Evolutionary conservation across 495 filamentous ascomycete species (phyloP).

Genomic region (Annulohypoxylon nitens): DNA sequence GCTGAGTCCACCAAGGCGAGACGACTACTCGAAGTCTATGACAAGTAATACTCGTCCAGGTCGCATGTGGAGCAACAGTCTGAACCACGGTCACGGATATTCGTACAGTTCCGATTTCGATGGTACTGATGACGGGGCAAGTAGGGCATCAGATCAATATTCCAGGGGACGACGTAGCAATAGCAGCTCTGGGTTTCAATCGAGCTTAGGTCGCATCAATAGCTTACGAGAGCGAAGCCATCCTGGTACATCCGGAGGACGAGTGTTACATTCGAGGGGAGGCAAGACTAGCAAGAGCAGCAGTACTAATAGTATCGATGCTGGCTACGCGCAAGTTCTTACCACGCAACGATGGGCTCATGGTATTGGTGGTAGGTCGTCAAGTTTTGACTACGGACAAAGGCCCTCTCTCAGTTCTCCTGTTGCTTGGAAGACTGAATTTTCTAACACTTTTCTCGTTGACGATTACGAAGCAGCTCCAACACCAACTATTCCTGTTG

Average conservation of each 20-base stretch:
- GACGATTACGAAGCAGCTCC: slow-evolving; percentile 86
- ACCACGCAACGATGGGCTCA: slow-evolving; percentile 70
- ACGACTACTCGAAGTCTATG: slow-evolving; percentile 46
- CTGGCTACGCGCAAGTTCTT: slow-evolving; percentile 69
- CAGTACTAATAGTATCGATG: slow-evolving; percentile 74
- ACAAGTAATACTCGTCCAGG: slow-evolving; percentile 39
- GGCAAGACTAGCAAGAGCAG: slow-evolving; percentile 81
- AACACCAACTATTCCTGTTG: slow-evolving; percentile 85
- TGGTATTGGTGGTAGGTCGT: slow-evolving; percentile 72
- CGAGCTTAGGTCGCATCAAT: slow-evolving; percentile 72
- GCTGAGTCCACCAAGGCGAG: slow-evolving; percentile 47
- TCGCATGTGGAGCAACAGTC: slow-evolving; percentile 51
- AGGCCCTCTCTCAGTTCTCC: slow-evolving; percentile 50
- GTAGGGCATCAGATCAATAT: slow-evolving; percentile 68
- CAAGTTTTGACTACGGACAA: slow-evolving; percentile 81
- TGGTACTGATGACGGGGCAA: slow-evolving; percentile 71
- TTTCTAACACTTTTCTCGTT: slow-evolving; percentile 60
- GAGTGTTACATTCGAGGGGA: slow-evolving; percentile 60
- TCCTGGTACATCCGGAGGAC: slow-evolving; percentile 48
- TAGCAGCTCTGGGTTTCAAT: slow-evolving; percentile 80
- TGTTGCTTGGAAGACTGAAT: slow-evolving; percentile 59
- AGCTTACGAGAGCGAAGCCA: slow-evolving; percentile 67
- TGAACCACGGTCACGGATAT: slow-evolving; percentile 73
- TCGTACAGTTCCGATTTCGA: slow-evolving; percentile 81
- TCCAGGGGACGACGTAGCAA: slow-evolving; percentile 80